Base-by-base conservation (phyloP, 2,329 filamentous ascomycete genomes). In the Nemania sp. region DNA sequence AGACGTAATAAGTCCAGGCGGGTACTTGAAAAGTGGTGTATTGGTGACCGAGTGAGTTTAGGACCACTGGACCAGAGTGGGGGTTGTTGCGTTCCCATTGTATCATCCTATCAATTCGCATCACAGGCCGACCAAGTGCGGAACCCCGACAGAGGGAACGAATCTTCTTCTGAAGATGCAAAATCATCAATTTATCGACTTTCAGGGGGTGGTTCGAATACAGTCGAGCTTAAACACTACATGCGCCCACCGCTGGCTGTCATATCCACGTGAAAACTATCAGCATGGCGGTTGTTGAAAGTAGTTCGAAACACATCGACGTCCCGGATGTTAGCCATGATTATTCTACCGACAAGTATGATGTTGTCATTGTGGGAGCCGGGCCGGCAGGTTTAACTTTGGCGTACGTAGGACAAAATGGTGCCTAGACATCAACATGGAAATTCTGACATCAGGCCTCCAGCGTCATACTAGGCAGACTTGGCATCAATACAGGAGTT, bases 401-500 rank as follows among this genome's bases (percentile, higher is more conserved):
- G 65, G 81, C 79, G 53, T 62, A 72, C 69, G 68, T 73, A 57
- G 45, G 13, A 29, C 50, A 52, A 48, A 51, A n/a, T 15, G 13
- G 5, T 20, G 17, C 32, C 9, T 4, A 32, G 21, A 11, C 15
- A 47, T 12, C 18, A 46, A 17, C 3, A 40, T 18, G 1, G 5
- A 42, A 20, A 54, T 64, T 46, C 59, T 68, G 57, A 69, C 56
- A 47, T 34, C 29, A 13, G 11, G n/a, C 29, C n/a, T 56, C 65
- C 82, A 84, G 68, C 46, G 68, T 68, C 37, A 56, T 68, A 65
- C 78, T 91, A 37, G 83, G 83, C 17, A 81, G 88, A 9, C 90
- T 85, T 68, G 89, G 88, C 13, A 84, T 91, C 68, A 84, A 85
- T 57, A 81, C 85, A 2, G 80, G 82, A 42, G 81, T 91, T 46